Evolutionary conservation across 2,329 filamentous ascomycete genomes (phyloP), one percentile per base, ranked within the genome.

Genomic region (Arthroderma sp.): DNA sequence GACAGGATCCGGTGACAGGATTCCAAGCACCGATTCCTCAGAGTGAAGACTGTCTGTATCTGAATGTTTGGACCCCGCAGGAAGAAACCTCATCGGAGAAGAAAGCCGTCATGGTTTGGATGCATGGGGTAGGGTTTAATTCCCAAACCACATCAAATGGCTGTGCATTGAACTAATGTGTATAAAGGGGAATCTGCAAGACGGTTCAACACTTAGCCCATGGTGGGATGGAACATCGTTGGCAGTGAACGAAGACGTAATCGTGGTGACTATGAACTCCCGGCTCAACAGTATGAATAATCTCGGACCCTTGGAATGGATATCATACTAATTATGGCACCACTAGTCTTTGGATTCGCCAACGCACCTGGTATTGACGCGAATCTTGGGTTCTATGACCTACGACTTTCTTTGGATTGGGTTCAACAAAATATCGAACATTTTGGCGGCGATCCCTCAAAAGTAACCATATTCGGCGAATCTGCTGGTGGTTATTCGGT

Each of bases 401-500:
- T 78, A 46, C 52, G 56, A 11, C 57, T 61, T n/a, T 59, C 58
- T 3, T 52, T 67, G 9, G 51, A 58, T 45, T 69, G 65, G 65
- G 58, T 67, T 6, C 55, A 58, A 9, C 57, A 59, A 29, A 58
- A 68, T 47, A 68, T 69, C 31, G 51, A 44, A 4, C 59, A 59
- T 15, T 69, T 69, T 50, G 64, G 64, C 4, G 65, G 66, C 9
- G 65, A 68, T 44, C 57, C 61, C 4, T 56, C 61, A 2, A 61
- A 11, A 43, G 41, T 43, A 11, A 75, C 73, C 0, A 61, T 73
- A 6, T 62, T 73, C n/a, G 73, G 72, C 4, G 62, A 73, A 52
- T 71, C 67, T 28, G 72, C 74, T 29, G 73, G 73, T 22, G 41
- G 32, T 11, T 29, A 36, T 29, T 85, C 81, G 0, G 81, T 85